Percentiles rank a stretch among this genome's conserved stretches.
Evolutionary conservation across 805 yeast genomes (phyloP).

Genomic region (Starmerella apis): DNA sequence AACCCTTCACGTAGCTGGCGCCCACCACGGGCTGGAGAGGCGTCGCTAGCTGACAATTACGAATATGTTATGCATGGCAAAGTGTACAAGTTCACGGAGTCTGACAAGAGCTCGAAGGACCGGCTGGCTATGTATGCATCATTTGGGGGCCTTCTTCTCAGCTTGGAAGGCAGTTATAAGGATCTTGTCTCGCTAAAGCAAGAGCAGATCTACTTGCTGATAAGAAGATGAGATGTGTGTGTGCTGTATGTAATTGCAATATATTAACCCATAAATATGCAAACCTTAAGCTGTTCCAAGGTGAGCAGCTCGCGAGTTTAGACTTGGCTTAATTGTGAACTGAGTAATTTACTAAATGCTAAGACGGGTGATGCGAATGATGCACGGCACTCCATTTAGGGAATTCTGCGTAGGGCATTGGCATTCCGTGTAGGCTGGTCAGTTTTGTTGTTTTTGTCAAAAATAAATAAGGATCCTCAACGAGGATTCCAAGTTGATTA

Average conservation of each 20-base stretch:
- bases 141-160: slow-evolving; percentile 87
- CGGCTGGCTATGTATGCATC: slow-evolving; percentile 76
- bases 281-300: too few species aligned
- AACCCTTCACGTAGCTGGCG: slow-evolving; percentile 57
- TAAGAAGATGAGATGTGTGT: slow-evolving; percentile 48
- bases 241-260: too few species aligned
- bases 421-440: neutral
- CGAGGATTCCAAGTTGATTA: too few species aligned
- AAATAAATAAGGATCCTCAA: neutral
- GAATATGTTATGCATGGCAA: slow-evolving; percentile 98
- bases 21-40: slow-evolving; percentile 73
- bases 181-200: slow-evolving; percentile 80
- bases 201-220: slow-evolving; percentile 81
- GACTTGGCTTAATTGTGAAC: too few species aligned
- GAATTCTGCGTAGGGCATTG: neutral
- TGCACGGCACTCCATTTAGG: too few species aligned
- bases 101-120: slow-evolving; percentile 38
- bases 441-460: neutral
- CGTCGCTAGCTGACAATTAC: slow-evolving; percentile 87
- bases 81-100: slow-evolving; percentile 91
- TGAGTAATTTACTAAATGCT: too few species aligned
- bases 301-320: too few species aligned
- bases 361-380: too few species aligned
- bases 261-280: too few species aligned
- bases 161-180: slow-evolving; percentile 91